phyloP scores from a whole-genome alignment of 108 stramenopile genomes.

The Epipyxis sp. region DNA sequence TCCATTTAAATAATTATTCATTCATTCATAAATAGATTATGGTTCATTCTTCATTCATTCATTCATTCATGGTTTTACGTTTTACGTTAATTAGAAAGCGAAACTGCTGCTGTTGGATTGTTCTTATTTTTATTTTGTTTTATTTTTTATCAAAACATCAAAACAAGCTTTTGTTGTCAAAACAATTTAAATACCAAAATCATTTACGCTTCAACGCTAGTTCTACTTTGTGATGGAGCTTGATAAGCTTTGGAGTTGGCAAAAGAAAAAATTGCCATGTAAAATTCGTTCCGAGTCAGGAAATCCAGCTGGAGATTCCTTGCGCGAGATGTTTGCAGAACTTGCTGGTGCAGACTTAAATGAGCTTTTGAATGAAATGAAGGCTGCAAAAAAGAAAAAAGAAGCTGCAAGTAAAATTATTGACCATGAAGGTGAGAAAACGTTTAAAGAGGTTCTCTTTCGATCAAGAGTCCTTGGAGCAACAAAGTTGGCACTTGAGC shows the following conservation, averaged over 20 bases:
- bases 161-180: too few species aligned
- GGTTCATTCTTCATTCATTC: too few species aligned
- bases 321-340: conserved; percentile 51
- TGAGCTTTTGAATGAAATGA: conserved; percentile 44
- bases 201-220: too few species aligned
- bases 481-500: background rate
- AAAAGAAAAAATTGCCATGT: conserved; percentile 49
- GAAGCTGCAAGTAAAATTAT: conserved; percentile 34
- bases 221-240: too few species aligned
- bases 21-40: too few species aligned
- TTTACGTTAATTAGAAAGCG: too few species aligned
- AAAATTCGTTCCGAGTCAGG: conserved; percentile 49
- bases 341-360: conserved; percentile 34
- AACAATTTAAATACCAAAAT: too few species aligned
- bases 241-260: conserved; percentile 54
- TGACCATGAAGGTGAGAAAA: conserved; percentile 36
- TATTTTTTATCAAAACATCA: too few species aligned
- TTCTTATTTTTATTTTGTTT: too few species aligned
- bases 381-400: conserved; percentile 34
- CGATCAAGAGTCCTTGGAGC: background rate
- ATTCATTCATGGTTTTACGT: too few species aligned
- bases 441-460: background rate
- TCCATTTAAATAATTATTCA: too few species aligned
- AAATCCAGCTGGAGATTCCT: conserved; percentile 53
- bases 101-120: too few species aligned